Evolutionary conservation across 768 basidiomycete genomes (phyloP).

Genomic region (Tremella fuciformis): DNA sequence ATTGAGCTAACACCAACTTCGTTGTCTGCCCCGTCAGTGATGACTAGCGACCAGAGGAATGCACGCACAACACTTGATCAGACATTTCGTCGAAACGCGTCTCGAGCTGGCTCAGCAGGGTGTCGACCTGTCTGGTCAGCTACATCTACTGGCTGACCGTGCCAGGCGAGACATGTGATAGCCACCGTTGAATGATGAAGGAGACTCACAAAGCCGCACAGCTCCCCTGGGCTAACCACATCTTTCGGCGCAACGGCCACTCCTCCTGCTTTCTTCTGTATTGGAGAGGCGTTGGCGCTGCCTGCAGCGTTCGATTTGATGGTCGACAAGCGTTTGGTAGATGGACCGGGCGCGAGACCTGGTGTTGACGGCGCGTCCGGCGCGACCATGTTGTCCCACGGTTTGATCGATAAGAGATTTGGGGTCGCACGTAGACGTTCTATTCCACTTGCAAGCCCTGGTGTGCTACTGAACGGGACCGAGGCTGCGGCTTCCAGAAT

Average conservation of each 20-base stretch:
- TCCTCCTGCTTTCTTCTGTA: not conserved
- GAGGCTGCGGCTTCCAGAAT: not conserved
- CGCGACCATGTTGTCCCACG: slow-evolving; percentile 5
- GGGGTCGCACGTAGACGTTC: too few species aligned
- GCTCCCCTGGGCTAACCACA: slow-evolving; percentile 76
- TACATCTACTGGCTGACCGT: not conserved
- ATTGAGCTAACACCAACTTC: slow-evolving; percentile 13
- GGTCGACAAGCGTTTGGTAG: slow-evolving; percentile 35
- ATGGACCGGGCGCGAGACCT: slow-evolving; percentile 21
- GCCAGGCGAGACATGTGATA: not conserved
- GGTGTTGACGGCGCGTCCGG: slow-evolving; percentile 21
- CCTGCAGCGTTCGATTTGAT: slow-evolving; percentile 14
- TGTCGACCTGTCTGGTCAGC: slow-evolving; percentile 66
- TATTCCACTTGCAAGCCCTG: too few species aligned
- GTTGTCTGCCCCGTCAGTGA: slow-evolving; percentile 9
- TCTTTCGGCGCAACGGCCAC: slow-evolving; percentile 8
- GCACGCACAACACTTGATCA: slow-evolving; percentile 67
- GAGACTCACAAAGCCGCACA: slow-evolving; percentile 82
- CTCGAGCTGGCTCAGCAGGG: slow-evolving; percentile 81
- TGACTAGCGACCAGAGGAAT: slow-evolving; percentile 54
- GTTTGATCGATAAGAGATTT: not conserved
- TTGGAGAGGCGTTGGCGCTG: not conserved
- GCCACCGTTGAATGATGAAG: slow-evolving; percentile 5
- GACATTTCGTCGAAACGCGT: slow-evolving; percentile 91
- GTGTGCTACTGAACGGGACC: not conserved